These are phyloP conservation scores for Aegilops longissima DNA, from an alignment of 176 grass and related monocot genomes.

Conservation along the genomic window DNA sequence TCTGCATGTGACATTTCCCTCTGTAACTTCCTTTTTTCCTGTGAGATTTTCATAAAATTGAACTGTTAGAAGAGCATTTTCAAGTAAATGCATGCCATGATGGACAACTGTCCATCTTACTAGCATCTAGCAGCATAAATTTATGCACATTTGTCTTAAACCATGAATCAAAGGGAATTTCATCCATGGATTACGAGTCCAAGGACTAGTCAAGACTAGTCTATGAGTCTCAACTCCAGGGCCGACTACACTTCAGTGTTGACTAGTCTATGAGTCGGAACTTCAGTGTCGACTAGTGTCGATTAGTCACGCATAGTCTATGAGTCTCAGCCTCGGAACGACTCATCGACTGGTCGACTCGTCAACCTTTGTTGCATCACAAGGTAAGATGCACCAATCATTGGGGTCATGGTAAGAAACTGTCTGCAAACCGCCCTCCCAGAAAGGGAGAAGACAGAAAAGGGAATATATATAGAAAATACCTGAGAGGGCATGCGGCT, in stretches of 20 bases:
- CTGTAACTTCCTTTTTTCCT: slow-evolving; percentile 48
- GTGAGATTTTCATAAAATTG: slow-evolving; percentile 19
- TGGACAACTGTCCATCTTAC: neutral
- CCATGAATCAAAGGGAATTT: neutral
- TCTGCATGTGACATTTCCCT: slow-evolving; percentile 24
- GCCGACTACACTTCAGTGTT: too few relatives aligned
- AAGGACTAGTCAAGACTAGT: too few relatives aligned
- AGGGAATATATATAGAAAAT: slow-evolving; percentile 14
- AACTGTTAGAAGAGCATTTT: slow-evolving; percentile 22
- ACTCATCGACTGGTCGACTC: too few relatives aligned
- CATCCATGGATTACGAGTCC: too few relatives aligned
- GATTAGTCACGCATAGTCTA: too few relatives aligned
- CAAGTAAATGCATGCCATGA: slow-evolving; percentile 13
- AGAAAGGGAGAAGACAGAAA: neutral
- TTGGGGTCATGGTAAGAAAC: neutral
- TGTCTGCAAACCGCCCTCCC: too few relatives aligned
- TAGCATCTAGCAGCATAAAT: neutral
- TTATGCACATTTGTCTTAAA: neutral
- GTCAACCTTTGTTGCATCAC: neutral
- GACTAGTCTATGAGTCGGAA: too few relatives aligned
- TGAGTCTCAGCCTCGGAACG: too few relatives aligned
- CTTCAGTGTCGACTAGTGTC: too few relatives aligned
- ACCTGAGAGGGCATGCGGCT: slow-evolving; percentile 56
- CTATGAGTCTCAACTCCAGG: too few relatives aligned
- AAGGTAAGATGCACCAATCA: neutral